Percentiles rank a stretch among this genome's conserved stretches.
Evolutionary conservation across 2,329 filamentous ascomycete genomes (phyloP).

Genomic region (Microdochium nivale): DNA sequence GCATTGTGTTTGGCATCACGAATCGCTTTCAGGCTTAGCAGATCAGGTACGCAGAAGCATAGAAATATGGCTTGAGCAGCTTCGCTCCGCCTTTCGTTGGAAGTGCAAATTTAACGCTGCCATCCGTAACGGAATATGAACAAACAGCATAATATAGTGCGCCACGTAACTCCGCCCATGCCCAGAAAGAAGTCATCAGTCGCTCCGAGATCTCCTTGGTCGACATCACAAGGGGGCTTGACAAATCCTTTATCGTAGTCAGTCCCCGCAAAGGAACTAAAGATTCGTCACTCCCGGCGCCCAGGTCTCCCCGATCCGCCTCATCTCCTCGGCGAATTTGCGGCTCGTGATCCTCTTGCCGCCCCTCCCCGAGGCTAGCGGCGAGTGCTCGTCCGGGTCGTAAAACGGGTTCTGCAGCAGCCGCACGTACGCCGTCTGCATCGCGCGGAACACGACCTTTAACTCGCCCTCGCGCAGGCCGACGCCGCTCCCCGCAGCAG

Average conservation of each 20-base stretch:
- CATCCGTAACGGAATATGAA: too few species aligned
- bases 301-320: slow-evolving; percentile 80
- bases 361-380: slow-evolving; percentile 31
- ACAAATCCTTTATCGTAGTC: too few species aligned
- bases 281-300: slow-evolving; percentile 59
- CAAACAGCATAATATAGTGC: neutral
- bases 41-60: too few species aligned
- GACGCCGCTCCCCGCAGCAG: slow-evolving; percentile 36
- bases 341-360: slow-evolving; percentile 71
- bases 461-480: slow-evolving; percentile 81
- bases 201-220: too few species aligned
- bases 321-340: slow-evolving; percentile 73
- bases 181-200: neutral
- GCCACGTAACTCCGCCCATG: neutral
- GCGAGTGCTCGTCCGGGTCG: slow-evolving; percentile 74
- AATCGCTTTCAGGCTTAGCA: neutral
- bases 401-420: slow-evolving; percentile 94
- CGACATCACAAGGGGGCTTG: too few species aligned
- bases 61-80: too few species aligned
- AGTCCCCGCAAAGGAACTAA: too few species aligned
- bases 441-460: slow-evolving; percentile 79
- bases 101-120: too few species aligned
- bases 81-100: too few species aligned
- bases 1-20: neutral
- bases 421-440: slow-evolving; percentile 86